A percentile compares a stretch with the other conserved stretches of the same genome.
phyloP scores from a whole-genome alignment of 2,329 filamentous ascomycete species.

The Cytospora schulzeri region DNA sequence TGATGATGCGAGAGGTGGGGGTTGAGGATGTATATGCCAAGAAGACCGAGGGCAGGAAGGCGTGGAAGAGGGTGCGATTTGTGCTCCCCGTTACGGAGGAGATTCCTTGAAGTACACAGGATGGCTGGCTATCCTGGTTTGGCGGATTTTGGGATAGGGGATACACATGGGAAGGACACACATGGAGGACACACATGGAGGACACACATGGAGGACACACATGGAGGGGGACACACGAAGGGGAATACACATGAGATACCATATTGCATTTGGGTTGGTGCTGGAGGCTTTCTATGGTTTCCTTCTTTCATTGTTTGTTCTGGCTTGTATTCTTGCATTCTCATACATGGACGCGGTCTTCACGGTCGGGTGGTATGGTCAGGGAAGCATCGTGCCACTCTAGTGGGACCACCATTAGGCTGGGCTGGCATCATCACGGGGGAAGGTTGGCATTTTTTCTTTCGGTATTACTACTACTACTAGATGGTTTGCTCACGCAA shows the following conservation, averaged over 20 bases:
- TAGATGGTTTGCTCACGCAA: slow-evolving; percentile 27
- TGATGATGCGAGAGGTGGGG: slow-evolving; percentile 45
- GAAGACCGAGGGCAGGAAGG: slow-evolving; percentile 46
- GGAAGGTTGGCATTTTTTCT: slow-evolving; percentile 5
- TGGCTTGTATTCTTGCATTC: slow-evolving; percentile 10
- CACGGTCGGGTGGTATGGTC: not conserved
- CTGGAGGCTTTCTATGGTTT: not conserved
- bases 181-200: not conserved
- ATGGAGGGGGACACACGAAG: not conserved
- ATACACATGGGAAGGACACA: not conserved
- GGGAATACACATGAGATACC: slow-evolving; percentile 4
- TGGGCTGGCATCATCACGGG: slow-evolving; percentile 4
- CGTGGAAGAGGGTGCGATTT: slow-evolving; percentile 59
- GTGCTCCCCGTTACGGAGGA: slow-evolving; percentile 49
- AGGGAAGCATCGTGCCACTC: not conserved
- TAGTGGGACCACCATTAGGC: not conserved
- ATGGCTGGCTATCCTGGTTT: not conserved
- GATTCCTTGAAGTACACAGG: slow-evolving; percentile 19
- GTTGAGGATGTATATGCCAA: slow-evolving; percentile 29
- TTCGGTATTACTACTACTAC: not conserved
- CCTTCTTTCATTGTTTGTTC: not conserved
- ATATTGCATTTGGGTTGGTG: slow-evolving; percentile 16
- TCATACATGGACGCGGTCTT: not conserved
- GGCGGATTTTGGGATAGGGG: not conserved
- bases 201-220: too few relatives aligned